A percentile compares a stretch with the other conserved stretches of the same genome.
Conservation (phyloP, 345 rosid species). For the Citrus cavaleriei region DNA sequence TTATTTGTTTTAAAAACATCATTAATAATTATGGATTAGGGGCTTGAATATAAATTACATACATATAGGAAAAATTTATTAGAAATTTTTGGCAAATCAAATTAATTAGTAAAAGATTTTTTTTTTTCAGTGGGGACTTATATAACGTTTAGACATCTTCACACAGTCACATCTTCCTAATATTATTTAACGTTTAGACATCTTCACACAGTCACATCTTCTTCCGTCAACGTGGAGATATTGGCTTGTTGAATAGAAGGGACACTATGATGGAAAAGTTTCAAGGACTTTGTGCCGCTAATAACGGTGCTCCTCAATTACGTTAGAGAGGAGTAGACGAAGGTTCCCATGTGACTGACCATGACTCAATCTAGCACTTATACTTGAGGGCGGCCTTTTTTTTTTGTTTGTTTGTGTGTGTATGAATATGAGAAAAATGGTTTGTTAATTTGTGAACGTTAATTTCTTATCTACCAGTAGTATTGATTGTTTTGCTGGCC, state of each 20-base stretch:
- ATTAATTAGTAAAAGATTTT: no score
- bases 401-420: neutral
- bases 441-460: neutral
- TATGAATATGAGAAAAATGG: neutral
- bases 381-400: neutral
- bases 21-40: no score
- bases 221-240: neutral
- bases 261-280: neutral
- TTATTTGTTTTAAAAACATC: no score
- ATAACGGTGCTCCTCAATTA: neutral
- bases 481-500: neutral
- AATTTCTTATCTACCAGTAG: neutral
- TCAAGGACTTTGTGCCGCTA: neutral
- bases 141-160: no score
- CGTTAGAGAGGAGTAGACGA: neutral
- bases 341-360: conserved; percentile 2
- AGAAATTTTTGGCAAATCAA: no score
- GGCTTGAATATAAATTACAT: no score
- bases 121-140: no score
- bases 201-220: neutral
- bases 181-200: no score
- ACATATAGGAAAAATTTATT: no score
- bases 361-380: neutral
- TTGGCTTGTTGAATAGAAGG: neutral
- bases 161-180: no score